Conservation (phyloP, 2,329 filamentous ascomycete genomes). For the Sphaerulina vaccinii region DNA sequence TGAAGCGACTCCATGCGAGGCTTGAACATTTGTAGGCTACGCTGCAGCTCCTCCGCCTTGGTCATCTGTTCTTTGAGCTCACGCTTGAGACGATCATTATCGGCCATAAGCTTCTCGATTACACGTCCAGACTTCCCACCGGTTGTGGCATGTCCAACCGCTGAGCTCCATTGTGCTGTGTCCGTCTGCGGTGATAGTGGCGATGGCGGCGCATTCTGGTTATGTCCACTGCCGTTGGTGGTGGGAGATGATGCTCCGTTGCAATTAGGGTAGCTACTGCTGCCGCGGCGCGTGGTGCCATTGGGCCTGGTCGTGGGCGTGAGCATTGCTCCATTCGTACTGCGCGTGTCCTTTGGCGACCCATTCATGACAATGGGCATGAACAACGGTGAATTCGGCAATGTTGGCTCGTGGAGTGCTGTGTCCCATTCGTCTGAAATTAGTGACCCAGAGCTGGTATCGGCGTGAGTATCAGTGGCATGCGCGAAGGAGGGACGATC, state of each 20-base stretch:
- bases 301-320: constrained; percentile 23
- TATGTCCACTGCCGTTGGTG: constrained; percentile 15
- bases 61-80: constrained; percentile 53
- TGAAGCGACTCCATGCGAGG: constrained; percentile 69
- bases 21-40: constrained; percentile 65
- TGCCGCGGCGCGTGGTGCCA: constrained; percentile 19
- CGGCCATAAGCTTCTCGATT: constrained; percentile 77
- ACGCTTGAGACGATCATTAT: constrained; percentile 74
- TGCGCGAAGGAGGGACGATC: not conserved
- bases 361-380: constrained; percentile 19
- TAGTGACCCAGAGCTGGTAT: too few species aligned
- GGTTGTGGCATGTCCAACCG: constrained; percentile 62
- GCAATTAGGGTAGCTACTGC: constrained; percentile 6
- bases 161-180: constrained; percentile 58
- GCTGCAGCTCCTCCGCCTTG: constrained; percentile 66
- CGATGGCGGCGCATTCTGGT: constrained; percentile 13
- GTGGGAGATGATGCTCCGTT: constrained; percentile 16
- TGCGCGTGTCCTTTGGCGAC: constrained; percentile 9
- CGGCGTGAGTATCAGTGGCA: too few species aligned
- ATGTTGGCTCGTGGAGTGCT: not conserved
- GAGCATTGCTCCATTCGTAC: constrained; percentile 14
- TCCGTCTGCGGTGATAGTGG: constrained; percentile 18
- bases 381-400: not conserved
- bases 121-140: constrained; percentile 71
- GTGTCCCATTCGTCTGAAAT: not conserved